Percentiles rank a stretch among this genome's conserved stretches.
phyloP scores from a whole-genome alignment of 176 grass and related monocot species.

The Ananas comosus region DNA sequence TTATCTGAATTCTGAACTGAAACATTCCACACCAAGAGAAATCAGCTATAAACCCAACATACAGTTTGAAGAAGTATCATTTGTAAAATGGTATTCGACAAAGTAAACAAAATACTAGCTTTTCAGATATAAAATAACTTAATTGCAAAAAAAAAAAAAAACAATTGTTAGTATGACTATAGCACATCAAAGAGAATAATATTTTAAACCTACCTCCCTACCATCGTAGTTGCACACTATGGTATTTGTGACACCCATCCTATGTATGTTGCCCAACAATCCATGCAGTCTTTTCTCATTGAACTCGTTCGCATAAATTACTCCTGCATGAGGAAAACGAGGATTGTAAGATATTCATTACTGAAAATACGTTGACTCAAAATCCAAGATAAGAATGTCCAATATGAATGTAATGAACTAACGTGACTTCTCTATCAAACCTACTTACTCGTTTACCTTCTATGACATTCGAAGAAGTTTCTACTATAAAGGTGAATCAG shows the following conservation, averaged over 20 bases:
- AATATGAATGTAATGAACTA: no score
- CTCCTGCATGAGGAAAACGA: conserved; percentile 34
- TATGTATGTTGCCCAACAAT: conserved; percentile 84
- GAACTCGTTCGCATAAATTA: conserved; percentile 96
- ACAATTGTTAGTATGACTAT: background rate
- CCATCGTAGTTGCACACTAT: conserved; percentile 93
- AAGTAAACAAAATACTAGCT: background rate
- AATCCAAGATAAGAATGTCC: no score
- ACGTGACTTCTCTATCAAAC: no score
- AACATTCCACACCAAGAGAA: background rate
- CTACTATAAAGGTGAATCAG: no score
- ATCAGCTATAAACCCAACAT: background rate
- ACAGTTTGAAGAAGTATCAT: background rate
- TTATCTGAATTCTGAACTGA: background rate
- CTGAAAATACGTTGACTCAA: background rate
- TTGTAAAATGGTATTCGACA: background rate
- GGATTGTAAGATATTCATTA: conserved; percentile 9
- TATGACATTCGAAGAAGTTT: no score
- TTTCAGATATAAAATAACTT: background rate
- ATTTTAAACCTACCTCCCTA: conserved; percentile 59
- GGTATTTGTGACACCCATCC: conserved; percentile 91
- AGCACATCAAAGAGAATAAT: background rate
- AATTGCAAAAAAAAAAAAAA: background rate
- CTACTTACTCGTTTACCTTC: no score
- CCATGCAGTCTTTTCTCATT: conserved; percentile 85